Evolutionary conservation across 306 rosid species (phyloP), one percentile per base, ranked within the genome.

Genomic region (Albizia julibrissin): DNA sequence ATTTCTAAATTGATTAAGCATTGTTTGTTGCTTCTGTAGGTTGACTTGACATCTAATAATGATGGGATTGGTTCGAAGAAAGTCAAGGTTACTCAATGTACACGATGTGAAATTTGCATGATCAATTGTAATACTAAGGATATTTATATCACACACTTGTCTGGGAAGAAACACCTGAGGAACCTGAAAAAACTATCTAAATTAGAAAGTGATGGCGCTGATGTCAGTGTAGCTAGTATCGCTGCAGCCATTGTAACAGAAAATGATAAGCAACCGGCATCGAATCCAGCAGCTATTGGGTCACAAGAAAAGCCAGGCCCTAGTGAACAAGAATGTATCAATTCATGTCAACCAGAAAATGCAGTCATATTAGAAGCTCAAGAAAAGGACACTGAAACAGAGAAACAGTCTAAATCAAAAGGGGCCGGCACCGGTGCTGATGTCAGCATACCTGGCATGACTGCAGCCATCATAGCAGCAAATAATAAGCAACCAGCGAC

Each of bases 151-250:
- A 29, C 52, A 47, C 98, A 93, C 82, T 49, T 87, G 46, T 18
- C 75, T 3, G 97, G 97, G 73, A 93, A 85, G 89, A 93, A 93
- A 79, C 97, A 93, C 80, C 66, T 83, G 70, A 90, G 75, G 84
- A 91, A 88, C 42, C 15, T 84, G 82, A 83, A 88, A 78, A 87
- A 88, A 78, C 83, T 72, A 14, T 80, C 74, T 18, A 77, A 84
- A 72, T 84, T 82, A n/a, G 77, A 74, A 24, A 14, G 4, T 69
- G 50, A 1, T 39, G 50, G 3, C 39, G 69, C 34, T 16, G 71
- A 11, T n/a, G n/a, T 14, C 12, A 33, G 73, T 69, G 49, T 26
- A 62, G 69, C 31, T 10, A 3, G 34, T 70, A 49, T 21, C 8
- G 4, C 40, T 71, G 40, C 22, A 19, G 56, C 40, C 18, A 46